Evolutionary conservation across 495 filamentous ascomycete species (phyloP), one percentile per base, ranked within the genome.

Genomic region (Neurospora sp.): DNA sequence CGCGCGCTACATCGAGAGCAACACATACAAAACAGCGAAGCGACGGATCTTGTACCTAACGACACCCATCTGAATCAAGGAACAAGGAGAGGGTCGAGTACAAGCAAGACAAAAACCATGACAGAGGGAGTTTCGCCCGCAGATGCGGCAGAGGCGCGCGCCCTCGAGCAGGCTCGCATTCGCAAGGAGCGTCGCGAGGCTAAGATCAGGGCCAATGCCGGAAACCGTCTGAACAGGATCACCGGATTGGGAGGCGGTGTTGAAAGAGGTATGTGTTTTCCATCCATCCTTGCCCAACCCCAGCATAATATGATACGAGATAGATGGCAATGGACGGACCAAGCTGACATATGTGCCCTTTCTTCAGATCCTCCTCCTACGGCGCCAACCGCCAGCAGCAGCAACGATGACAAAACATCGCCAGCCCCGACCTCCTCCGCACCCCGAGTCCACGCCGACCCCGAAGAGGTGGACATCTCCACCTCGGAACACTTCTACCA

Each of bases 151-250:
- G 79, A 90, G 70, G 90, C 91, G 41, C 92, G 90, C 10, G 90
- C 92, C 69, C 87, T 90, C 11, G 88, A 92, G 75, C 90, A 95
- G 79, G 92, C 93, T 37, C 92, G 94, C 23, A 86, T 94, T 44
- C 93, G 95, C 75, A 94, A 96, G 75, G 94, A 97, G 81, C 90
- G 93, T 44, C 89, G 94, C 31, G 92, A 97, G 82, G 93, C 94
- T 39, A 97, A 97, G 84, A 91, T 98, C 82, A 90, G 88, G 76
- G 92, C 91, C 72, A 92, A 91, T 70, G 96, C 93, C 44, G 88
- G 89, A 41, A 87, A 90, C 35, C 87, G 96, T 75, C 85, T 99
- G 72, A 90, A 94, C 73, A 92, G 90, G 77, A 98, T 99, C 83
- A 93, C 92, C 31, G 91, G 90, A 31, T 76, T 93, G 66, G 91